Evolutionary conservation across 2,329 filamentous ascomycete genomes (phyloP).

Genomic region (Ascochyta clinopodiicola): DNA sequence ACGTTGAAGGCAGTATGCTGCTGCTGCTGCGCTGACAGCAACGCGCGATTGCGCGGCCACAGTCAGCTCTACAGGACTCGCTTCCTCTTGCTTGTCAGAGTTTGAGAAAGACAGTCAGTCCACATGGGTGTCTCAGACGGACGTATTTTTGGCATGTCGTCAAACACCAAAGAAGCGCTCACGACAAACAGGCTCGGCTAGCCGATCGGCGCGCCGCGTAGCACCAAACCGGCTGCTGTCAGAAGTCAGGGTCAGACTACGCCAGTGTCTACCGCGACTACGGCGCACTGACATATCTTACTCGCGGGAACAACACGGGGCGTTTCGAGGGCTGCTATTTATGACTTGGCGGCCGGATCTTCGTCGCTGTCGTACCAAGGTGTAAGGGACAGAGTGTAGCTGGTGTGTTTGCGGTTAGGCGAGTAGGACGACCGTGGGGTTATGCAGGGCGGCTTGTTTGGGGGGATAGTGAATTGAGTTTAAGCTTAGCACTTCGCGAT

Average conservation of each 20-base stretch:
- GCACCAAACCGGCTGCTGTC: constrained; percentile 8
- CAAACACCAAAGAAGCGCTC: constrained; percentile 12
- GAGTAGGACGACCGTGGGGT: constrained; percentile 7
- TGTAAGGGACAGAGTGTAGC: constrained; percentile 3
- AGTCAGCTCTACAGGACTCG: constrained; percentile 5
- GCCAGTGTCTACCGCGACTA: background rate
- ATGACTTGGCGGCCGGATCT: constrained; percentile 9
- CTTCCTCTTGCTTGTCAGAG: constrained; percentile 7
- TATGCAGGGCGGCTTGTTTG: constrained; percentile 14
- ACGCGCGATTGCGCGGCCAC: constrained; percentile 7
- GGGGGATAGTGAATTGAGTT: constrained; percentile 1
- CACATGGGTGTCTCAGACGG: constrained; percentile 8
- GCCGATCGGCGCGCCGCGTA: constrained; percentile 5
- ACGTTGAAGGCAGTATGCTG: background rate
- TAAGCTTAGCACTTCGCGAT: constrained; percentile 2
- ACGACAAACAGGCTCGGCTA: constrained; percentile 2
- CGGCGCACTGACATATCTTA: constrained; percentile 14
- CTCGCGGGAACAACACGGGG: constrained; percentile 11
- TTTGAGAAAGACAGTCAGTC: constrained; percentile 6
- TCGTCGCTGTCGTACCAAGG: constrained; percentile 13
- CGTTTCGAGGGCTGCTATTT: constrained; percentile 28
- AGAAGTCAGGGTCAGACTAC: constrained; percentile 9
- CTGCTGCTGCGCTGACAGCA: constrained; percentile 1
- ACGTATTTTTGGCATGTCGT: constrained; percentile 11
- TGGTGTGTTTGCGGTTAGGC: constrained; percentile 13